Evolutionary conservation across 164 flowering plant genomes (phyloP).

Genomic region (Vitis vinifera): ASM3070453v1 NC_081805.1:24234501-24235000

Average conservation of each 20-base stretch:
- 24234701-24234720: constrained; percentile 90
- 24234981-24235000: constrained; percentile 25
- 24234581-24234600: constrained; percentile 67
- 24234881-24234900: constrained; percentile 14
- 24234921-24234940: constrained; percentile 8
- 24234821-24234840: constrained; percentile 23
- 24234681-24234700: constrained; percentile 90
- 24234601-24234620: constrained; percentile 92
- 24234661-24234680: constrained; percentile 92
- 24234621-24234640: constrained; percentile 27
- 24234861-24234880: constrained; percentile 31
- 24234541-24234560: constrained; percentile 88
- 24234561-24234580: constrained; percentile 71
- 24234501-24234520: constrained; percentile 48
- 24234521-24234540: constrained; percentile 72
- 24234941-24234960: constrained; percentile 16
- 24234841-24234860: constrained; percentile 18
- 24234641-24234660: constrained; percentile 49
- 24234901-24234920: constrained; percentile 16
- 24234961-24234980: constrained; percentile 20
- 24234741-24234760: constrained; percentile 91
- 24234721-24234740: constrained; percentile 93
- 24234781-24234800: constrained; percentile 37
- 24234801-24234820: constrained; percentile 33
- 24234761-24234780: constrained; percentile 76